Evolutionary conservation across 2,329 filamentous ascomycete genomes (phyloP).

Genomic region (Colletotrichum paranaense): DNA sequence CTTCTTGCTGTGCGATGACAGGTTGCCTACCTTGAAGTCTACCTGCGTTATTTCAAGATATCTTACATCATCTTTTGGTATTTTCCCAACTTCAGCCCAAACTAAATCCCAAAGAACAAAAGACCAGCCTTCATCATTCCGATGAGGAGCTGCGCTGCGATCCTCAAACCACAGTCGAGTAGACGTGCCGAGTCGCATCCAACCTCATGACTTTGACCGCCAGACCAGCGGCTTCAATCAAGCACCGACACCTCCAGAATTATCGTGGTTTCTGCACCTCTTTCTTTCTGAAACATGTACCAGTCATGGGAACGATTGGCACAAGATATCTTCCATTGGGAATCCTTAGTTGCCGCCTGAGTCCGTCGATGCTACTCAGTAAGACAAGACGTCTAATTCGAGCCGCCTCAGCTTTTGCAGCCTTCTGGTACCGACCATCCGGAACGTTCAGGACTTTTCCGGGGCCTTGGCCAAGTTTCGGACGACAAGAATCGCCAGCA

Average conservation of each 20-base stretch:
- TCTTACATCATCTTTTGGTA: background rate
- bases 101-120: background rate
- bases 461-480: conserved; percentile 1
- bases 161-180: background rate
- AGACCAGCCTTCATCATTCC: background rate
- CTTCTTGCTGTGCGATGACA: background rate
- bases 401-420: conserved; percentile 7
- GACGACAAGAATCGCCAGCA: conserved; percentile 25
- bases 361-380: background rate
- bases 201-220: background rate
- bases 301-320: background rate
- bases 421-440: conserved; percentile 12
- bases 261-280: background rate
- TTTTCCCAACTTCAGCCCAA: background rate
- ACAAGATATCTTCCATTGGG: background rate
- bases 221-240: background rate
- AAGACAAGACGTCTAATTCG: background rate
- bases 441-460: conserved; percentile 12
- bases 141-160: background rate
- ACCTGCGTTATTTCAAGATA: background rate
- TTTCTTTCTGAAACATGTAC: background rate
- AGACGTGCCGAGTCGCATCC: background rate
- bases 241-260: background rate
- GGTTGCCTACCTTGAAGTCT: background rate
- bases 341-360: no score